phyloP scores from a whole-genome alignment of 306 rosid species.

The Trifolium repens region DNA sequence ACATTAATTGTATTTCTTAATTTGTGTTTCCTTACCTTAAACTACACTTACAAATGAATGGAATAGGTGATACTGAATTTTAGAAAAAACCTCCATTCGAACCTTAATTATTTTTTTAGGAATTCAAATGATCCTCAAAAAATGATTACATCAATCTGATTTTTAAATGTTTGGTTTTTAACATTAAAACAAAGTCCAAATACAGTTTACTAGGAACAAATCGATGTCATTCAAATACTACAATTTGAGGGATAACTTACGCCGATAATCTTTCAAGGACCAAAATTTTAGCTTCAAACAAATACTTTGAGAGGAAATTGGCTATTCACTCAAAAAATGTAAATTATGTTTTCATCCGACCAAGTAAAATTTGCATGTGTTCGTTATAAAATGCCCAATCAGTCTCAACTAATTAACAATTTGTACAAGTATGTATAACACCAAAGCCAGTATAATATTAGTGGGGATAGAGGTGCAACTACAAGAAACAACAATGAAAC shows the following conservation, averaged over 20 bases:
- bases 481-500: constrained; percentile 33
- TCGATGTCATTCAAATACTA: constrained; percentile 15
- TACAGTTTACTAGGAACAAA: constrained; percentile 12
- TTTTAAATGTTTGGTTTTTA: constrained; percentile 2
- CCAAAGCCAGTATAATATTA: neutral
- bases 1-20: constrained; percentile 17
- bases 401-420: constrained; percentile 23
- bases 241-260: constrained; percentile 6
- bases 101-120: neutral
- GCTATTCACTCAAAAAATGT: constrained; percentile 2
- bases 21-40: neutral
- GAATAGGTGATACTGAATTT: constrained; percentile 8
- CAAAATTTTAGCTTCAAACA: neutral
- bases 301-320: constrained; percentile 1
- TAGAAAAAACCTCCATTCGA: constrained; percentile 24
- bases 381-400: neutral
- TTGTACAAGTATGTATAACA: neutral
- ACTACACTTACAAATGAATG: neutral
- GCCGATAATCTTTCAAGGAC: constrained; percentile 11
- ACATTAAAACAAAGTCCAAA: constrained; percentile 7
- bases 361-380: constrained; percentile 24
- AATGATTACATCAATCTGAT: constrained; percentile 13
- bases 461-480: constrained; percentile 11
- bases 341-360: constrained; percentile 22
- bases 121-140: constrained; percentile 8